Base-by-base conservation (phyloP, 345 rosid species). In the Salix purpurea region DNA sequence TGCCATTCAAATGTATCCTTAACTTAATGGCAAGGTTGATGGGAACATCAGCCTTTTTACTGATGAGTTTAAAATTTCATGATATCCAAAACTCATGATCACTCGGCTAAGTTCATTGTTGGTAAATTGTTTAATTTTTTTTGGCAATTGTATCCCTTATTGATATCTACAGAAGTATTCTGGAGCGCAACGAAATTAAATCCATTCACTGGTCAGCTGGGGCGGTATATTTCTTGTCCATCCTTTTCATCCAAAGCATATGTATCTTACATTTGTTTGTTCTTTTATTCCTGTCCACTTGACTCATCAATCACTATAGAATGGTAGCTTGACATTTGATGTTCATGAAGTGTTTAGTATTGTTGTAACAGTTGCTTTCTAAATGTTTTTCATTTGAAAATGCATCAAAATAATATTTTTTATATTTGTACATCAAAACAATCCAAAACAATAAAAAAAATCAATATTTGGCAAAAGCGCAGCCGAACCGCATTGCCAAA, bases 1-100 rank as follows among this genome's bases (percentile, higher is more conserved):
- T 83, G 97, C 92, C 54, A 81, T 94, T 76, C 99, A 94, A 84
- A 90, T 94, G 98, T 93, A 96, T 96, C 96, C 96, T 91, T 74
- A 61, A 26, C 65, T 77, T 54, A 23, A 50, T 15, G 68, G 30
- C 54, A 48, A 19, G 37, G 30, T 78, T 73, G 56, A 21, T 83
- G 65, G 60, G 7, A 68, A 4, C 21, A 44, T 30, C 30, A 26
- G 6, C 50, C 68, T 65, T 76, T 70, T 26, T 71, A 26, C 62
- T n/a, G 19, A 8, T 15, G 56, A 34, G 30, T 6, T 11, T 23
- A 2, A 69, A 69, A 75, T 42, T 64, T 60, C 54, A 54, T 40
- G 54, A 37, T 78, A 28, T 24, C n/a, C 28, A 14, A 39, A 36
- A 37, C 8, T 69, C 28, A 0, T 68, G 32, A 36, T 75, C n/a